Conservation (phyloP, 768 basidiomycete genomes). For the Pulveroboletus frians region DNA sequence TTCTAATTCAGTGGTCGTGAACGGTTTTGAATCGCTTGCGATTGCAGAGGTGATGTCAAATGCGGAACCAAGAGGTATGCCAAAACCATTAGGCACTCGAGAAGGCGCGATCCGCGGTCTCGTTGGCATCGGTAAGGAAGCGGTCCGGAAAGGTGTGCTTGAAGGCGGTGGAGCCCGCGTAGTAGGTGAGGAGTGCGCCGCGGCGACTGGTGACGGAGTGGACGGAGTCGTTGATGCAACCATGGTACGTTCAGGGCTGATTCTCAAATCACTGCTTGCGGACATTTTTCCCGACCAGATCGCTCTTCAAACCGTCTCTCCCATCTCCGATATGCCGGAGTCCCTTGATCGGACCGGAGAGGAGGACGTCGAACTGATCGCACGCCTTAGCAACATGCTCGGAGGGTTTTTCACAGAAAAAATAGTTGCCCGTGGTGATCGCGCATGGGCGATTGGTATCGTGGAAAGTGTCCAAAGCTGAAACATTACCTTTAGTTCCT, state of each 20-base stretch:
- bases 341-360: slow-evolving; percentile 47
- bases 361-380: slow-evolving; percentile 43
- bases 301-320: slow-evolving; percentile 55
- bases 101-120: slow-evolving; percentile 89
- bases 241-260: slow-evolving; percentile 41
- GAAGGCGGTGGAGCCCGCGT: slow-evolving; percentile 76
- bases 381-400: slow-evolving; percentile 47
- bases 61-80: slow-evolving; percentile 34
- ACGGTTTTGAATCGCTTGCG: slow-evolving; percentile 26
- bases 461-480: slow-evolving; percentile 31
- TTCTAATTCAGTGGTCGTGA: slow-evolving; percentile 15
- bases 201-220: slow-evolving; percentile 28
- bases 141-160: slow-evolving; percentile 74
- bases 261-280: not conserved
- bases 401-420: slow-evolving; percentile 60
- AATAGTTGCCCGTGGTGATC: slow-evolving; percentile 45
- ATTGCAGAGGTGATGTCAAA: slow-evolving; percentile 28
- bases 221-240: slow-evolving; percentile 52
- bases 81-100: slow-evolving; percentile 73
- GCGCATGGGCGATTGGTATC: slow-evolving; percentile 60
- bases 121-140: slow-evolving; percentile 79
- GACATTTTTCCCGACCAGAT: slow-evolving; percentile 36
- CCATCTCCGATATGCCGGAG: slow-evolving; percentile 53
- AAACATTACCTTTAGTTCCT: not conserved
- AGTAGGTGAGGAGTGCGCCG: slow-evolving; percentile 60